These are phyloP conservation scores for Metschnikowia proteae DNA, from an alignment of 805 yeast species.

Conservation along the genomic window DNA sequence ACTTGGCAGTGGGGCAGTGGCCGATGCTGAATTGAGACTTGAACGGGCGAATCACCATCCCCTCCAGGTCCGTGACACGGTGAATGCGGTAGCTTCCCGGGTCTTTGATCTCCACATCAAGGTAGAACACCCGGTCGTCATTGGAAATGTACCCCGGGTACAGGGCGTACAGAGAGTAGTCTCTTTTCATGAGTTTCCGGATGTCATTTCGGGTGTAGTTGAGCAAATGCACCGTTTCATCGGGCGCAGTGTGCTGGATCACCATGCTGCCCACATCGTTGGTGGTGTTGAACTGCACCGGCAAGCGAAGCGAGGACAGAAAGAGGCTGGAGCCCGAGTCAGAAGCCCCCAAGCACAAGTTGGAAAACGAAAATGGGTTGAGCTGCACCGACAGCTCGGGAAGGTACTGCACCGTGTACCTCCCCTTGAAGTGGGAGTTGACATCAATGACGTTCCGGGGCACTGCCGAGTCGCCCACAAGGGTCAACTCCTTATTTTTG, in stretches of 20 bases:
- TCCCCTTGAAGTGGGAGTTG: constrained; percentile 74
- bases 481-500: constrained; percentile 46
- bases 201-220: constrained; percentile 60
- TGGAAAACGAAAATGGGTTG: constrained; percentile 63
- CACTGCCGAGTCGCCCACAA: constrained; percentile 45
- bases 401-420: constrained; percentile 76
- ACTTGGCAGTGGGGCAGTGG: constrained; percentile 70
- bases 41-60: constrained; percentile 55
- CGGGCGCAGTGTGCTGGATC: constrained; percentile 56
- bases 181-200: constrained; percentile 31
- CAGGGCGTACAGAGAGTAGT: constrained; percentile 29
- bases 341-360: constrained; percentile 55
- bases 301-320: constrained; percentile 42
- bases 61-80: constrained; percentile 62
- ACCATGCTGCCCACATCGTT: constrained; percentile 65
- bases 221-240: constrained; percentile 43
- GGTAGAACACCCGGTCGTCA: constrained; percentile 46
- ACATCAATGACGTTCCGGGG: constrained; percentile 40
- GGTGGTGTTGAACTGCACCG: constrained; percentile 79
- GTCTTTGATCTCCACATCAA: constrained; percentile 59
- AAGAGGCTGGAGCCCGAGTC: constrained; percentile 19
- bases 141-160: constrained; percentile 24
- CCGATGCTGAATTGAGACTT: constrained; percentile 65
- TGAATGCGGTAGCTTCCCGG: constrained; percentile 78
- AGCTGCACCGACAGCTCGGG: constrained; percentile 88